These are phyloP conservation scores for Penstemon barbatus DNA, from an alignment of 257 asterid genomes.

Conservation along the genomic window DNA sequence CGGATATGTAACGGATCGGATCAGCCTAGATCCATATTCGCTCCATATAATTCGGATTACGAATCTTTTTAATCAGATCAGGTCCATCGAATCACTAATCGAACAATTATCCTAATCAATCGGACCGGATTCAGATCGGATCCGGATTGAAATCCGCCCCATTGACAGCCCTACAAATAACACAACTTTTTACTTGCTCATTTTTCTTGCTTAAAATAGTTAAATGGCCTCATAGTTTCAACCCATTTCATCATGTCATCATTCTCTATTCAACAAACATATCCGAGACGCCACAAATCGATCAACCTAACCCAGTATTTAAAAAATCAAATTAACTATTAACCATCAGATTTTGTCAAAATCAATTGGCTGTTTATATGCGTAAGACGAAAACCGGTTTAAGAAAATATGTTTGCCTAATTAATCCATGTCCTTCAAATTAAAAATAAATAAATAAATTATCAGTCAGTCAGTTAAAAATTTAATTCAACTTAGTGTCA, in stretches of 20 bases:
- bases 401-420: too few relatives aligned
- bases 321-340: background rate
- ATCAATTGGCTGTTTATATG: background rate
- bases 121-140: too few relatives aligned
- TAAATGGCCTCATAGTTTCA: constrained; percentile 1
- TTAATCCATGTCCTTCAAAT: background rate
- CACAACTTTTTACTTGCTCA: constrained; percentile 34
- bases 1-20: too few relatives aligned
- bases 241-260: background rate
- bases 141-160: too few relatives aligned
- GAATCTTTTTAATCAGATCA: too few relatives aligned
- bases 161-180: too few relatives aligned
- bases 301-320: constrained; percentile 10
- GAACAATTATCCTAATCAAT: too few relatives aligned
- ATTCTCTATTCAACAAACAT: constrained; percentile 14
- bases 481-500: background rate
- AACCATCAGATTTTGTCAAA: background rate
- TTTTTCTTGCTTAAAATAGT: constrained; percentile 8
- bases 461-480: background rate
- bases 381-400: too few relatives aligned
- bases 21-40: too few relatives aligned
- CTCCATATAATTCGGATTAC: too few relatives aligned
- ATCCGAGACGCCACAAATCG: constrained; percentile 37
- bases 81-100: too few relatives aligned
- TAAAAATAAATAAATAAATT: background rate